Evolutionary conservation across 441 rosid species (phyloP), one percentile per base, ranked within the genome.

Genomic region (Croton setiger): DNA sequence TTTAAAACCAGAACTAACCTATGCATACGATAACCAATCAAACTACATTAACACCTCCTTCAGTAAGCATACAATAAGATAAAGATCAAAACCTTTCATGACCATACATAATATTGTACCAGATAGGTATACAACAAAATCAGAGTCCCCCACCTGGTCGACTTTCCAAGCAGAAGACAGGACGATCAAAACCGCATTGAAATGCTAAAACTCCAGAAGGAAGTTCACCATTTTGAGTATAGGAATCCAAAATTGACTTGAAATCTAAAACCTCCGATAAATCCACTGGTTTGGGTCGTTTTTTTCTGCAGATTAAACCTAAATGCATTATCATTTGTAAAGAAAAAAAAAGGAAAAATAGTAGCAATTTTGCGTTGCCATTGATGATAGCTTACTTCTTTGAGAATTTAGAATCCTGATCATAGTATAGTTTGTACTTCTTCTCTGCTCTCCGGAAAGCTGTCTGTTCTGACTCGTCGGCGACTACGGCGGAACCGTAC

Each of bases 401-500:
- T 31, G 93, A 78, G 70, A 83, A 85, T 69, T 84, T 88, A 4
- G 78, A 75, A 43, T 77, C 67, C 21, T 82, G 83, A 44, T 84
- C 92, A 69, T 87, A 87, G 72, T 87, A 89, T 27, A 93, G 86
- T 74, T 89, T 93, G 90, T 87, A 93, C 72, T 87, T 77, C 93
- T 91, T 93, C 90, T 91, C 97, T 35, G 96, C 87, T 78, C 72
- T 78, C 74, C 95, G 81, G 78, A 91, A 93, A 62, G 89, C 93
- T 37, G 97, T 88, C 60, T 84, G 83, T 57, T 87, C 88, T 7
- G 72, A 73, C 37, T 71, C 86, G 9, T 79, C 88, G 66, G 80
- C 84, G 11, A 79, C 60, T 18, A 68, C 72, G 47, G 84, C 81
- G 45, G 88, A 59, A 67, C 81, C 91, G 80, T 86, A 93, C 98